Percentiles rank a stretch among this genome's conserved stretches.
Conservation (phyloP, 108 stramenopile genomes). For the Fistulifera solaris region DNA sequence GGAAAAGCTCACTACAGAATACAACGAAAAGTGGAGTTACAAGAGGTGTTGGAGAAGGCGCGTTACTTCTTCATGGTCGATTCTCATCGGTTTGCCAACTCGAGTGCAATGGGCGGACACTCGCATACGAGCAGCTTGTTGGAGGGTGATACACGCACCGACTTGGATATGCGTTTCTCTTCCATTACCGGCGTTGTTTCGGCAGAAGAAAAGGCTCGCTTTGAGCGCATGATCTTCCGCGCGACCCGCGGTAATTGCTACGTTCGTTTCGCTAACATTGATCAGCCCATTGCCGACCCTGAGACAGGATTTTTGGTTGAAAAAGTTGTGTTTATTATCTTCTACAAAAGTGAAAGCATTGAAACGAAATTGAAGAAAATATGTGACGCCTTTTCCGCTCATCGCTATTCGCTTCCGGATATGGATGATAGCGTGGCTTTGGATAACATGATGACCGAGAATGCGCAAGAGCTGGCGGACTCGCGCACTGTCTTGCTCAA, state of each 20-base stretch:
- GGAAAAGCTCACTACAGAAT: conserved; percentile 91
- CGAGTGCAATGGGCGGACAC: conserved; percentile 30
- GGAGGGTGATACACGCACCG: conserved; percentile 51
- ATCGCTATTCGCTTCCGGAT: conserved; percentile 90
- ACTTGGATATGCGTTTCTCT: conserved; percentile 92
- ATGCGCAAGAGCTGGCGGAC: conserved; percentile 82
- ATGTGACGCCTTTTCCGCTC: conserved; percentile 92
- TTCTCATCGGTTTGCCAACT: conserved; percentile 77
- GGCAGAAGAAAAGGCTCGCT: conserved; percentile 83
- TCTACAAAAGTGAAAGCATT: conserved; percentile 90
- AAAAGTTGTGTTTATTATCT: conserved; percentile 96
- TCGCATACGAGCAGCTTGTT: conserved; percentile 32
- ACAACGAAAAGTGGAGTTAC: conserved; percentile 96
- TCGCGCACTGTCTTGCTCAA: conserved; percentile 86
- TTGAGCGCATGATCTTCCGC: conserved; percentile 97
- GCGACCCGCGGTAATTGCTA: conserved; percentile 95
- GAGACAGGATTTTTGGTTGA: conserved; percentile 63
- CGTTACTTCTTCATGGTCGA: conserved; percentile 86
- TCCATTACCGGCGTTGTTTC: conserved; percentile 91
- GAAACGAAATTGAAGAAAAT: conserved; percentile 95
- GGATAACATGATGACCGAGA: conserved; percentile 77
- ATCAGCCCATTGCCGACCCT: conserved; percentile 86
- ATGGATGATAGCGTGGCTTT: conserved; percentile 85
- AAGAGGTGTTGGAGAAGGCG: conserved; percentile 92
- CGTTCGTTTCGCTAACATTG: conserved; percentile 90